These are phyloP conservation scores for Microsporum ferrugineum DNA, from an alignment of 2,329 filamentous ascomycete genomes.

Conservation along the genomic window DNA sequence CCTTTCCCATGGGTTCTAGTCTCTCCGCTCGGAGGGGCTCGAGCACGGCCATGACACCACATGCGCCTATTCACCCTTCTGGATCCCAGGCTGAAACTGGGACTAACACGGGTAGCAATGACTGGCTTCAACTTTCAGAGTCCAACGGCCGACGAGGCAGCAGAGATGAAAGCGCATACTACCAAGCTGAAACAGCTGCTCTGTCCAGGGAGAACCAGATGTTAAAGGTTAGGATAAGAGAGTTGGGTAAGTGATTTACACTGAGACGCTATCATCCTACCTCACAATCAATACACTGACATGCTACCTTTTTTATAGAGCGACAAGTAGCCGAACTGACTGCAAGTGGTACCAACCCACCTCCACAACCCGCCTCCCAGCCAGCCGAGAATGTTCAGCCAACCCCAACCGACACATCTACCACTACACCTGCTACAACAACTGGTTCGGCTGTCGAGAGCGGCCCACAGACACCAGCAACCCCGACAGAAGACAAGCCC, in stretches of 20 bases:
- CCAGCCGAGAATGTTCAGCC: background rate
- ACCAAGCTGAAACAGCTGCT: slow-evolving; percentile 38
- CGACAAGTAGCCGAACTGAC: background rate
- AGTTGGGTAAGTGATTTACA: slow-evolving; percentile 29
- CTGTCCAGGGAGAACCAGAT: slow-evolving; percentile 40
- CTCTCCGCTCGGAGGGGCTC: background rate
- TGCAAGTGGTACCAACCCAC: background rate
- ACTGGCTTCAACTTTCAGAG: slow-evolving; percentile 10
- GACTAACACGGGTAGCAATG: slow-evolving; percentile 6
- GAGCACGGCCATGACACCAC: background rate
- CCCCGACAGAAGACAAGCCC: background rate
- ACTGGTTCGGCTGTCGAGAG: background rate
- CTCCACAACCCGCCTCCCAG: background rate
- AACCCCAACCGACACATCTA: background rate
- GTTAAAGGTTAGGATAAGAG: slow-evolving; percentile 36
- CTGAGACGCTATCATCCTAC: background rate
- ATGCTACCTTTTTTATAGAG: background rate
- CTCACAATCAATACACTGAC: background rate
- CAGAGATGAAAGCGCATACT: slow-evolving; percentile 37
- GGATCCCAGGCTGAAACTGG: slow-evolving; percentile 13
- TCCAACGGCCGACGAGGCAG: slow-evolving; percentile 27
- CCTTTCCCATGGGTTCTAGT: slow-evolving; percentile 25
- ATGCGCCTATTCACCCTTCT: background rate
- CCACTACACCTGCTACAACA: background rate
- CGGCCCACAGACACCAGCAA: background rate